Conservation (phyloP, 2,329 filamentous ascomycete species). For the Penicillium sp. region DNA sequence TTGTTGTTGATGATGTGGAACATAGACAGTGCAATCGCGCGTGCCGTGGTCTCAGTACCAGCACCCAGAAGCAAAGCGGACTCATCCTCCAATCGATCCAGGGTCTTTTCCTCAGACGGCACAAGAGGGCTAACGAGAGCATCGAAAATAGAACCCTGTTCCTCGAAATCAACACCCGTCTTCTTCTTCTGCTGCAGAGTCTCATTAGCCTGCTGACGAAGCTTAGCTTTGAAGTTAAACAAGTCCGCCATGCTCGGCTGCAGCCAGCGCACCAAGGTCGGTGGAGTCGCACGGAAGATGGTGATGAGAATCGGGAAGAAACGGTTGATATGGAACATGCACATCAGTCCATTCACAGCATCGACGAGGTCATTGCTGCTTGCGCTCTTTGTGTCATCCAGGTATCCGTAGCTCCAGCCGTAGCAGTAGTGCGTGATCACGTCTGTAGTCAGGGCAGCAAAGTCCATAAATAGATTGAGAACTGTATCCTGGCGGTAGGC, state of each 20-base stretch:
- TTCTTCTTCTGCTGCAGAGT: conserved; percentile 6
- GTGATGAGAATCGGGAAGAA: conserved; percentile 30
- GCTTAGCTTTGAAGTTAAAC: conserved; percentile 14
- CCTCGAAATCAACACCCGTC: not conserved
- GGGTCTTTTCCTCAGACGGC: conserved; percentile 35
- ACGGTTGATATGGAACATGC: conserved; percentile 23
- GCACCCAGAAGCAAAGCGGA: conserved; percentile 29
- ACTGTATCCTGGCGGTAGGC: conserved; percentile 14
- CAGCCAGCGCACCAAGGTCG: conserved; percentile 17
- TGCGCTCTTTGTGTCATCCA: conserved; percentile 25
- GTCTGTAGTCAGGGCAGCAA: conserved; percentile 33
- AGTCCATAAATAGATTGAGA: conserved; percentile 24
- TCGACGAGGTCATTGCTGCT: conserved; percentile 25
- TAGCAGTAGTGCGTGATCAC: conserved; percentile 40
- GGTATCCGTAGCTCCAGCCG: conserved; percentile 30
- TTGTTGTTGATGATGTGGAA: conserved; percentile 29
- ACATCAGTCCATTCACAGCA: conserved; percentile 23
- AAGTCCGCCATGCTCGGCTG: conserved; percentile 20
- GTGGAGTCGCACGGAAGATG: conserved; percentile 23
- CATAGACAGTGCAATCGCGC: conserved; percentile 28
- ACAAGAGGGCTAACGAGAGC: conserved; percentile 33
- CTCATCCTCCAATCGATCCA: conserved; percentile 32
- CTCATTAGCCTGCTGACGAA: conserved; percentile 19
- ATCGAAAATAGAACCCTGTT: conserved; percentile 25
- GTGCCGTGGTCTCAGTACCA: conserved; percentile 36